Evolutionary conservation across 345 rosid species (phyloP), one percentile per base, ranked within the genome.

Genomic region (Anastatica hierochuntica): DNA sequence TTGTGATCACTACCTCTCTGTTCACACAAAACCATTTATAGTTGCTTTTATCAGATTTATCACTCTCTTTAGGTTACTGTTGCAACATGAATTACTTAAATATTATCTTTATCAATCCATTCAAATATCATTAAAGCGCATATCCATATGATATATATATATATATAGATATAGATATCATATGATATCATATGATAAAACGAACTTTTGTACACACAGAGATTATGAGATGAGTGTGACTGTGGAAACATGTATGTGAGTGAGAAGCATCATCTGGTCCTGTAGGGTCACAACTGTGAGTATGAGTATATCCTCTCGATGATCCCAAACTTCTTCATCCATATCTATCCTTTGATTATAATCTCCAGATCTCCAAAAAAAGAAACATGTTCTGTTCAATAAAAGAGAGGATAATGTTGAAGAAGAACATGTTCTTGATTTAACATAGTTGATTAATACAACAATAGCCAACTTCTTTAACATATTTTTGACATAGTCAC

Each of bases 211-310:
- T 23, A 2, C 4, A 10, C 56, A 65, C 59, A 30, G 42, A 3
- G 82, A 71, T 12, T 73, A 18, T 48, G 75, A 46, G 53, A 74
- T 52, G 82, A 36, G 84, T 76, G 49, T 83, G 94, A 1, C 83
- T 62, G 67, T 82, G 95, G 79, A 67, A 74, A 61, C 96, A 83
- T 16, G 83, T 84, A 58, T 87, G 96, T 0, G 85, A 66, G 60
- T 82, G 90, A 7, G 50, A 57, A 1, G 77, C 67, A 41, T 67
- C 82, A 1, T 67, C 66, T 19, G 92, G 86, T 4, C 82, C 90
- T 12, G 79, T 81, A 19, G 80, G 89, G 43, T 78, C 79, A 64
- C 96, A 84, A 21, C 89, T 76, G 65, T 87, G 96, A 14, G 84
- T 81, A 70, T 84, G 94, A 20, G 77, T 76, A 52, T 89, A 84